phyloP scores from a whole-genome alignment of 305 asterid genomes.

The Plantago coronopus region DNA sequence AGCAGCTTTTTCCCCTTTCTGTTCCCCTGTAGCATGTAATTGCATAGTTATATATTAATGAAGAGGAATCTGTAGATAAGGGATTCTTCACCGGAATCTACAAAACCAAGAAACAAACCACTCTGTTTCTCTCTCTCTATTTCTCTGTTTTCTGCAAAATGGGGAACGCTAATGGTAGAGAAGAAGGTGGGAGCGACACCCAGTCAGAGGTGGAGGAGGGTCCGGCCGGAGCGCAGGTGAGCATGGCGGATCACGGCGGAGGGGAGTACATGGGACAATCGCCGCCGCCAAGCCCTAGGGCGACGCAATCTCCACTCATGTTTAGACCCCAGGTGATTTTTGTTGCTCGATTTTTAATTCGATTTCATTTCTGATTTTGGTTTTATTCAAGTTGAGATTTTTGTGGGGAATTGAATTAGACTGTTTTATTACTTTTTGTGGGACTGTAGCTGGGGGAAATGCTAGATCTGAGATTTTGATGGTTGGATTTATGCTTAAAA shows the following conservation, averaged over 20 bases:
- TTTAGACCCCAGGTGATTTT: conserved; percentile 74
- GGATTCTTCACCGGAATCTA: neutral
- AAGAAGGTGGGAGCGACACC: conserved; percentile 38
- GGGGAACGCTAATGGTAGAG: conserved; percentile 86
- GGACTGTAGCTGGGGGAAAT: conserved; percentile 24
- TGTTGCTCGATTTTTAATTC: conserved; percentile 11
- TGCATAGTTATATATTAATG: neutral
- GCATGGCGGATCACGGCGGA: conserved; percentile 36
- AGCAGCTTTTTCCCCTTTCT: neutral
- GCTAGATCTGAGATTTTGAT: conserved; percentile 48
- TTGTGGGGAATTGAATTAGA: conserved; percentile 9
- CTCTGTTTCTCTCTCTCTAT: neutral
- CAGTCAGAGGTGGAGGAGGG: conserved; percentile 43
- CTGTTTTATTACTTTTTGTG: conserved; percentile 23
- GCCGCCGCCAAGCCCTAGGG: conserved; percentile 94
- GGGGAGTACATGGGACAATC: conserved; percentile 27
- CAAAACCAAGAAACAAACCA: neutral
- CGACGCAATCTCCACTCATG: conserved; percentile 80
- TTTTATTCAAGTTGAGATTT: conserved; percentile 17
- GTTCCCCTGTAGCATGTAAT: conserved; percentile 1
- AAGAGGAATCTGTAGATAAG: conserved; percentile 8
- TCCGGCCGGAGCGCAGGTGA: conserved; percentile 35
- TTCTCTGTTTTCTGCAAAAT: conserved; percentile 22
- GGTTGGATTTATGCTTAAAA: conserved; percentile 22
- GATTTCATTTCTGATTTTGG: conserved; percentile 14